phyloP scores from a whole-genome alignment of 345 rosid species.

The Camelina laxa region DNA sequence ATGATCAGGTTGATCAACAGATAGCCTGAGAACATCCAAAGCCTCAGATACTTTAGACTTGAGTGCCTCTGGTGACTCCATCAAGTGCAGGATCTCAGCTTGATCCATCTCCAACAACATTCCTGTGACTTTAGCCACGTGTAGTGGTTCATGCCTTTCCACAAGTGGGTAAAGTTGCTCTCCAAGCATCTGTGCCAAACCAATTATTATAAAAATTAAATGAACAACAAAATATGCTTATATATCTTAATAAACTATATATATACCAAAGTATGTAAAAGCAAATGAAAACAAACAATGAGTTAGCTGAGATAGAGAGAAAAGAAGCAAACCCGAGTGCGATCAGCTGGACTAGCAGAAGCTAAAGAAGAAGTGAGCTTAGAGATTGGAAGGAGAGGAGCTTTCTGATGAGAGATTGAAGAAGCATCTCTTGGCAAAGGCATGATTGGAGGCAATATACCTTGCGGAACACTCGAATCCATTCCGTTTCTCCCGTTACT shows the following conservation, averaged over 20 bases:
- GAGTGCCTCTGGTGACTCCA: constrained; percentile 71
- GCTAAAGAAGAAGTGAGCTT: constrained; percentile 63
- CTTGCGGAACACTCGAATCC: constrained; percentile 48
- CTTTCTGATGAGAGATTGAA: constrained; percentile 29
- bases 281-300: background rate
- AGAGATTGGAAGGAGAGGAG: constrained; percentile 43
- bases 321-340: constrained; percentile 39
- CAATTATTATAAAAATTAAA: background rate
- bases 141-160: constrained; percentile 57
- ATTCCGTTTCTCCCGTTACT: constrained; percentile 49
- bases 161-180: constrained; percentile 74
- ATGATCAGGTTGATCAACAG: constrained; percentile 43
- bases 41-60: constrained; percentile 72
- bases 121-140: constrained; percentile 72
- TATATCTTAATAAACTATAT: background rate
- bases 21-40: constrained; percentile 57
- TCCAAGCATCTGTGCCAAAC: constrained; percentile 61
- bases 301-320: constrained; percentile 5
- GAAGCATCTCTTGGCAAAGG: constrained; percentile 51
- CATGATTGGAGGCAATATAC: constrained; percentile 42
- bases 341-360: constrained; percentile 53
- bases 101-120: constrained; percentile 82
- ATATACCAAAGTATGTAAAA: background rate
- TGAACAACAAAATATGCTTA: background rate
- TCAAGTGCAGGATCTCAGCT: constrained; percentile 62